Conservation (phyloP, 129 eudicot genomes). For the Logfia minima region DNA sequence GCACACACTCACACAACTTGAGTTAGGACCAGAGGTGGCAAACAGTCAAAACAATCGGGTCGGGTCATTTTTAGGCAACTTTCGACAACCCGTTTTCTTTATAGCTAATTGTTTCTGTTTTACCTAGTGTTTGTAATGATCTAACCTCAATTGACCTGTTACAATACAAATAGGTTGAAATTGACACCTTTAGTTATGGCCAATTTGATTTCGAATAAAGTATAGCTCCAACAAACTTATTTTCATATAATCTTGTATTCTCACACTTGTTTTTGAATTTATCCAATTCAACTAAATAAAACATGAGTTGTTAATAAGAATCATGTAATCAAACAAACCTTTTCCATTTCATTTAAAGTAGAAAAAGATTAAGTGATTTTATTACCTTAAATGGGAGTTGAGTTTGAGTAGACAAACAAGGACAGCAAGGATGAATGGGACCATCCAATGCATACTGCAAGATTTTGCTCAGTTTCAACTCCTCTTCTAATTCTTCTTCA, state of each 20-base stretch:
- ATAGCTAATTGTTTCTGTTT: not conserved
- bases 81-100: not conserved
- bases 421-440: slow-evolving; percentile 54
- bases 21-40: not conserved
- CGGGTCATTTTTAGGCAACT: not conserved
- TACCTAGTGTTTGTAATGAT: not conserved
- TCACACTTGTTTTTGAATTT: not conserved
- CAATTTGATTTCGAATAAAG: no score
- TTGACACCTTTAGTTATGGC: not conserved
- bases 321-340: not conserved
- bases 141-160: not conserved
- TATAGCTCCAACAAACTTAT: not conserved
- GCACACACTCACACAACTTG: not conserved
- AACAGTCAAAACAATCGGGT: not conserved
- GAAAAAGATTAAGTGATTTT: not conserved
- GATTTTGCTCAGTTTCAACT: slow-evolving; percentile 58
- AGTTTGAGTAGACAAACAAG: slow-evolving; percentile 47
- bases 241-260: not conserved
- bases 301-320: not conserved
- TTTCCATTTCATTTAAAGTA: not conserved
- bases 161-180: not conserved
- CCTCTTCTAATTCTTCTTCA: slow-evolving; percentile 67
- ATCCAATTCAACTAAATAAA: not conserved
- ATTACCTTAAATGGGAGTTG: slow-evolving; percentile 65
- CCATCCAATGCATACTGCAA: slow-evolving; percentile 65